Evolutionary conservation across 2,329 filamentous ascomycete genomes (phyloP).

Genomic region (Tricladium varicosporioides): DNA sequence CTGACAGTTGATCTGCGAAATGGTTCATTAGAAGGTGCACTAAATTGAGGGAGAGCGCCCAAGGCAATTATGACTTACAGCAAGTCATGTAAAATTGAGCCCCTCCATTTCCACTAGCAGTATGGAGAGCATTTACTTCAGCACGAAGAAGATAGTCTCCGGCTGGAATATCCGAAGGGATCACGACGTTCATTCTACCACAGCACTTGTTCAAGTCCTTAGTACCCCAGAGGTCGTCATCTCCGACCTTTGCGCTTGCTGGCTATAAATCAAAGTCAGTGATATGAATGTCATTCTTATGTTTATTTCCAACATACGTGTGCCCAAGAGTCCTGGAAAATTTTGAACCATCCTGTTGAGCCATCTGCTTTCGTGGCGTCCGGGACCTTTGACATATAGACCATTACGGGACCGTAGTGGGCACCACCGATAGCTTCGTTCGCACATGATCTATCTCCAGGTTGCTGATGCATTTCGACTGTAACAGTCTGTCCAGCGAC

Average conservation of each 20-base stretch:
- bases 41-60: background rate
- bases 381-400: conserved; percentile 49
- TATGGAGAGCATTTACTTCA: conserved; percentile 53
- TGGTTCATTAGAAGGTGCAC: background rate
- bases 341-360: conserved; percentile 50
- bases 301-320: background rate
- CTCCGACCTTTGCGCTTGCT: background rate
- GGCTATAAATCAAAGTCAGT: background rate
- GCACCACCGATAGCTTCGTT: conserved; percentile 51
- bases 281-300: background rate
- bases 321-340: conserved; percentile 46
- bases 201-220: conserved; percentile 35
- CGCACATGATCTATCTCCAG: conserved; percentile 44
- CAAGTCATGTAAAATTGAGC: conserved; percentile 40
- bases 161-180: conserved; percentile 49
- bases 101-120: conserved; percentile 41
- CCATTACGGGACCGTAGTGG: conserved; percentile 52
- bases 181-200: conserved; percentile 46
- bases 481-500: conserved; percentile 45
- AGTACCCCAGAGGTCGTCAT: conserved; percentile 5
- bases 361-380: conserved; percentile 46
- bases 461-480: conserved; percentile 57
- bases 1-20: conserved; percentile 40
- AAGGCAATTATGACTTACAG: conserved; percentile 11
- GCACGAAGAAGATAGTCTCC: conserved; percentile 55